A percentile compares a stretch with the other conserved stretches of the same genome.
phyloP scores from a whole-genome alignment of 164 flowering plant species.

The Stephania cephalantha region DNA sequence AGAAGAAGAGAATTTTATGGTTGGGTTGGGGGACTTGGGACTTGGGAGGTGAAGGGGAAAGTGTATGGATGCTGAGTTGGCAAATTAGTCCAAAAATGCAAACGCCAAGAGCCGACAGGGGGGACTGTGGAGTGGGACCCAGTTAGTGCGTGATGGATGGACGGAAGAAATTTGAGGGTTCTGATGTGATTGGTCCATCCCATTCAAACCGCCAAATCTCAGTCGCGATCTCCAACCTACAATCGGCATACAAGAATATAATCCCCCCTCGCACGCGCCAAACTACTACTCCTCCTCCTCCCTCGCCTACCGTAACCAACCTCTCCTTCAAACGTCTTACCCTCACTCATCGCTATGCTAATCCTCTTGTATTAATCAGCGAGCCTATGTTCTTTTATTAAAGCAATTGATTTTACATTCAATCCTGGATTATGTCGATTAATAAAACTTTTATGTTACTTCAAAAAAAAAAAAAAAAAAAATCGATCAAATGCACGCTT shows the following conservation, averaged over 20 bases:
- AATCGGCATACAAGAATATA: conserved; percentile 2
- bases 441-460: too few species aligned
- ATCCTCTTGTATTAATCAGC: too few species aligned
- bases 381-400: too few species aligned
- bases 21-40: background rate
- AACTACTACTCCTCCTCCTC: too few species aligned
- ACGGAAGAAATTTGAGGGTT: conserved; percentile 6
- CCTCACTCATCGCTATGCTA: too few species aligned
- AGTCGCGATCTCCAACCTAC: conserved; percentile 11
- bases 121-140: conserved; percentile 17
- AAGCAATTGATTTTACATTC: too few species aligned
- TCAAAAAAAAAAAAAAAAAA: too few species aligned
- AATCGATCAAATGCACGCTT: too few species aligned
- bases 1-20: background rate
- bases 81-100: background rate
- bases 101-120: conserved; percentile 20
- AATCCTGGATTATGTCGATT: too few species aligned
- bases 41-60: background rate
- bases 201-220: conserved; percentile 12
- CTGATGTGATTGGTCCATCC: conserved; percentile 7
- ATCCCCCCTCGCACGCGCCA: background rate
- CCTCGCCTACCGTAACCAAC: too few species aligned
- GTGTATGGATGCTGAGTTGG: conserved; percentile 4
- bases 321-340: too few species aligned
- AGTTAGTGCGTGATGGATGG: conserved; percentile 12